These are phyloP conservation scores for Omphalea diandra DNA, from an alignment of 441 rosid genomes.

Conservation along the genomic window DNA sequence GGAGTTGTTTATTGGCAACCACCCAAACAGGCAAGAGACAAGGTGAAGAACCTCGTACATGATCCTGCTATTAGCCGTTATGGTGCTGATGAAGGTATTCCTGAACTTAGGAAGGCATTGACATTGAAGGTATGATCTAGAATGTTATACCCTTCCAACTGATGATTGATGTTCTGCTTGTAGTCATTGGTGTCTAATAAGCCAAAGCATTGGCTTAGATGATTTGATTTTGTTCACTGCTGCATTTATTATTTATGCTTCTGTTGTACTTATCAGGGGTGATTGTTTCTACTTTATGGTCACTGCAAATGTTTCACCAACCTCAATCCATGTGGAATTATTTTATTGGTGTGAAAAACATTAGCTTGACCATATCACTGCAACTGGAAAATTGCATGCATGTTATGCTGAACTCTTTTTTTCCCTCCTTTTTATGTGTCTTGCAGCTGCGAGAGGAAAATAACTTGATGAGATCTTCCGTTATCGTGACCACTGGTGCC, in stretches of 20 bases:
- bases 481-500: conserved; percentile 99
- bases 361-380: neutral
- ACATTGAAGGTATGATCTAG: conserved; percentile 66
- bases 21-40: conserved; percentile 72
- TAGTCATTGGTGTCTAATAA: neutral
- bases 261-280: neutral
- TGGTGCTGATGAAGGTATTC: conserved; percentile 94
- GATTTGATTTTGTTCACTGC: conserved; percentile 2
- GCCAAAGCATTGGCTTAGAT: conserved; percentile 17
- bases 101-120: conserved; percentile 74
- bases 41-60: conserved; percentile 78
- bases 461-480: conserved; percentile 70
- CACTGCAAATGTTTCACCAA: neutral
- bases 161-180: conserved; percentile 16
- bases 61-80: conserved; percentile 78
- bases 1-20: conserved; percentile 98
- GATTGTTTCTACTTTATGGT: neutral
- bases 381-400: neutral
- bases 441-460: conserved; percentile 73
- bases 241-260: conserved; percentile 2
- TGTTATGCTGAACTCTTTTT: neutral
- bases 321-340: neutral
- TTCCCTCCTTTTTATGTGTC: conserved; percentile 1
- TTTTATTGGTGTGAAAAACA: neutral
- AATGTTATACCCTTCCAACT: too few species aligned